Evolutionary conservation across 768 basidiomycete species (phyloP), one percentile per base, ranked within the genome.

Genomic region (Trametes cingulata): DNA sequence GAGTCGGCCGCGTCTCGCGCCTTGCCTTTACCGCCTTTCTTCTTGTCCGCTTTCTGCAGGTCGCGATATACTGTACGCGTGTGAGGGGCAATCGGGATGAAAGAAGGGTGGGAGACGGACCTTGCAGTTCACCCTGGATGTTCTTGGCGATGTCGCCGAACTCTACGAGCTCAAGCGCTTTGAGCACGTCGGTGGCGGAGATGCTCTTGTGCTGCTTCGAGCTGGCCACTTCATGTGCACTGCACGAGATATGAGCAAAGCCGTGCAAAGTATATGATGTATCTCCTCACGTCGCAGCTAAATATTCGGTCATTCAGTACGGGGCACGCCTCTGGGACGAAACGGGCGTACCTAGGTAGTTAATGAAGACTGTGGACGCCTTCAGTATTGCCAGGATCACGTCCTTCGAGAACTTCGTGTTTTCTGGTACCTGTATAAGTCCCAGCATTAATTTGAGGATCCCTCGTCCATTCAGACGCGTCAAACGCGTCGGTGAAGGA

Each of bases 291-390:
- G 76, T 79, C 36, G 81, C 77, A 62, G 78, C 81, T 83, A 60
- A 27, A 56, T 20, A 4, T 6, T 49, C 27, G 52, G 20, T 42
- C 53, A 40, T 47, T 52, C 54, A 63, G 65, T 33, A 27, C 48
- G 6, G 24, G 20, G 36, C 8, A 36, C 35, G 49, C 22, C 48
- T n/a, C 1, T 20, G n/a, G 17, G 2, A 48, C 1, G 43, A 25
- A 40, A 17, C 48, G 62, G n/a, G 76, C 87, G 65, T 71, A 90
- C 95, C 88, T 8, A 98, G 78, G 67, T 95, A 96, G 72, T 91
- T 95, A 65, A 99, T 95, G 72, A 98, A 98, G 52, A 98, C 90
- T 0, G 95, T 95, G 3, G 95, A 93, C 29, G 89, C 88, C 70
- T 95, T 95, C 14, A 90, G 80, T 10, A 97, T 79, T 13, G 93